Conservation (phyloP, 129 eudicot genomes). For the Deinandra increscens region DNA sequence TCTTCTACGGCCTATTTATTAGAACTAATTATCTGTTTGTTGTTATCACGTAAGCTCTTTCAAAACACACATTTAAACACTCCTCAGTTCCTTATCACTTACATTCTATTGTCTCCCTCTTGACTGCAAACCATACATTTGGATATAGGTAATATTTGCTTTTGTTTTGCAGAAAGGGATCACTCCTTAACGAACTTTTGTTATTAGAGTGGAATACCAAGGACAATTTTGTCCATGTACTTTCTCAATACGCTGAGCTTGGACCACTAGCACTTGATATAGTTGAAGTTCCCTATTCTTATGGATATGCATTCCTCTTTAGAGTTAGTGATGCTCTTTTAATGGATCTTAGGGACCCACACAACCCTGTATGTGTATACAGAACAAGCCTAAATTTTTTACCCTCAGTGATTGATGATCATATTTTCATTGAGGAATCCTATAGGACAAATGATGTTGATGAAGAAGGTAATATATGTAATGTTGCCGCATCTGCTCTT, state of each 20-base stretch:
- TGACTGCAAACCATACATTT: not conserved
- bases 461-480: conserved; percentile 80
- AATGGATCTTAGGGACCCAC: conserved; percentile 83
- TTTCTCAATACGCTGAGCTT: conserved; percentile 67
- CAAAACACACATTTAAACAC: not conserved
- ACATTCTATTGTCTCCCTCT: not conserved
- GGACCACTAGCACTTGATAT: conserved; percentile 79
- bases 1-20: not conserved
- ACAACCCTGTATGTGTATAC: conserved; percentile 66
- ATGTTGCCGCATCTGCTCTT: conserved; percentile 95
- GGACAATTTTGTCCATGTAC: conserved; percentile 50
- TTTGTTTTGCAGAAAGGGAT: conserved; percentile 62
- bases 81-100: conserved; percentile 17
- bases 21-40: not conserved
- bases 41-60: not conserved
- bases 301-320: conserved; percentile 76
- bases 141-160: conserved; percentile 13
- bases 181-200: conserved; percentile 67
- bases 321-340: conserved; percentile 79
- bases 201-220: conserved; percentile 66
- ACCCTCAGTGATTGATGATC: conserved; percentile 59
- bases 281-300: conserved; percentile 77
- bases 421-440: conserved; percentile 48
- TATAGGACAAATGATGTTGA: conserved; percentile 68
- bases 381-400: conserved; percentile 59